phyloP scores from a whole-genome alignment of 805 yeast genomes.

The Kluyveromyces starmeri region DNA sequence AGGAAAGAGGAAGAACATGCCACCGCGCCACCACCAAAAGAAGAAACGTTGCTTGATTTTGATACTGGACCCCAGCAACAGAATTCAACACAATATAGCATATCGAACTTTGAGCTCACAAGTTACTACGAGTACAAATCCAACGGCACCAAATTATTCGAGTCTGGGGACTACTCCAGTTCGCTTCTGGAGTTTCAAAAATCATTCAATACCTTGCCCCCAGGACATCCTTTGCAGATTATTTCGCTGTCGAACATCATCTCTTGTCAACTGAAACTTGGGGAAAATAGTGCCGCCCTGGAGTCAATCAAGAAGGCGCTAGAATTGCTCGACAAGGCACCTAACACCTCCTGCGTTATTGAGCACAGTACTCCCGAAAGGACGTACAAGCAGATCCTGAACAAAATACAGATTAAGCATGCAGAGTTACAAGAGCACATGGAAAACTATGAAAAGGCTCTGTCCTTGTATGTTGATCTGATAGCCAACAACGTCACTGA shows the following conservation, averaged over 20 bases:
- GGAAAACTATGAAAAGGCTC: conserved; percentile 61
- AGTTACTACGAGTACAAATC: conserved; percentile 40
- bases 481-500: conserved; percentile 61
- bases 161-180: conserved; percentile 69
- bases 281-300: conserved; percentile 43
- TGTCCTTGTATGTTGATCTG: conserved; percentile 49
- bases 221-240: conserved; percentile 53
- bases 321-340: conserved; percentile 28
- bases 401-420: conserved; percentile 54
- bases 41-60: conserved; percentile 14
- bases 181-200: conserved; percentile 56
- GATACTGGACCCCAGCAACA: conserved; percentile 6
- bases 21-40: background rate
- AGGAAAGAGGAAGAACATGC: too few species aligned
- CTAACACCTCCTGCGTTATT: conserved; percentile 37
- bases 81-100: conserved; percentile 1
- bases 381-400: conserved; percentile 52
- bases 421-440: conserved; percentile 81
- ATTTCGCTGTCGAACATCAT: conserved; percentile 72
- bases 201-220: conserved; percentile 51
- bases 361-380: conserved; percentile 19
- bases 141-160: conserved; percentile 56
- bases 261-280: conserved; percentile 54
- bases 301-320: conserved; percentile 26
- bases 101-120: conserved; percentile 24